Conservation (phyloP, 2,329 filamentous ascomycete genomes). For the Fusarium poae region DNA sequence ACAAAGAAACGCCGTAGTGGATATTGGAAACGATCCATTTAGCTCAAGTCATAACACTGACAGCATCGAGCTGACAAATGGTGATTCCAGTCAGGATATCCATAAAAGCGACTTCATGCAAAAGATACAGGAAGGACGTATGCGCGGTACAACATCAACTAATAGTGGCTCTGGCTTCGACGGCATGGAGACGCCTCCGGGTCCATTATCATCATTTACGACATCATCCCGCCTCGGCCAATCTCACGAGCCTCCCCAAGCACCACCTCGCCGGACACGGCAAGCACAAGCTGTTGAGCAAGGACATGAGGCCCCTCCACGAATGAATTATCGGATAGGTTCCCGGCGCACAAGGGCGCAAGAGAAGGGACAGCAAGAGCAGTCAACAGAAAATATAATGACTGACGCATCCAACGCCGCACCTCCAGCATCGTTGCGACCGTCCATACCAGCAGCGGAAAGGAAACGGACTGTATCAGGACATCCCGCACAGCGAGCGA, state of each 20-base stretch:
- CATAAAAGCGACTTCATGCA: constrained; percentile 68
- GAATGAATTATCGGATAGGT: constrained; percentile 70
- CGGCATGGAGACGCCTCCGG: constrained; percentile 71
- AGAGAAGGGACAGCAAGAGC: constrained; percentile 53
- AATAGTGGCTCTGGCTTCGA: constrained; percentile 62
- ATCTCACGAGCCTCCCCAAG: constrained; percentile 63
- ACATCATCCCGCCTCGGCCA: constrained; percentile 44
- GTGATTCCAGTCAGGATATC: constrained; percentile 57
- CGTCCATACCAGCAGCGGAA: constrained; percentile 66
- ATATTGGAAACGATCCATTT: constrained; percentile 64
- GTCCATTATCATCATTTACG: constrained; percentile 42
- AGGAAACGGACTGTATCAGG: constrained; percentile 95
- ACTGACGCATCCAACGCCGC: constrained; percentile 57
- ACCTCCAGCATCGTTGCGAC: constrained; percentile 54
- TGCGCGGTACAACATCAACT: constrained; percentile 58
- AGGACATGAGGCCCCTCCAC: constrained; percentile 71
- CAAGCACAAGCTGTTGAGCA: constrained; percentile 66
- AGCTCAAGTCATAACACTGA: constrained; percentile 59
- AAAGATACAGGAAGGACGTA: constrained; percentile 66
- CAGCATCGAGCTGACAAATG: constrained; percentile 59
- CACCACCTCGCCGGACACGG: constrained; percentile 66
- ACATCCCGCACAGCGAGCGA: constrained; percentile 70
- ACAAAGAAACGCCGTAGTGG: constrained; percentile 55
- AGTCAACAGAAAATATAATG: constrained; percentile 56
- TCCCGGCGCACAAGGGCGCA: constrained; percentile 59